Conservation (phyloP, 106 monocot genomes). For the Triglochin maritima region DNA sequence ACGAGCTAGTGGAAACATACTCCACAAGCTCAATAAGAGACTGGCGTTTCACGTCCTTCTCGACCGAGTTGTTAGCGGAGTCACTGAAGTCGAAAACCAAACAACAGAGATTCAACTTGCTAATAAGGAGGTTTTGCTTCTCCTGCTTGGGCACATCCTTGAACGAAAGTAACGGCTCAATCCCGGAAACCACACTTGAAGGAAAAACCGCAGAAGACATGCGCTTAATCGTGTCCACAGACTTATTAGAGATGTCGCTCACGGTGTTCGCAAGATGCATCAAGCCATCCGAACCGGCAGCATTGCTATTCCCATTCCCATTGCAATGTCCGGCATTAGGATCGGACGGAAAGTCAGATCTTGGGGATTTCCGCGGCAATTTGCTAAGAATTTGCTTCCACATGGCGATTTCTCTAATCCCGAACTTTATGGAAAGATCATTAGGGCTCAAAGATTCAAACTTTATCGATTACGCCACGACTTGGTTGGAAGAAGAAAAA, state of each 20-base stretch:
- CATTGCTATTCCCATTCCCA: slow-evolving; percentile 5
- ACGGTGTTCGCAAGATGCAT: slow-evolving; percentile 25
- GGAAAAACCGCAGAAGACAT: slow-evolving; percentile 80
- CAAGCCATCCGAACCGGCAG: slow-evolving; percentile 7
- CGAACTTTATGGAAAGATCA: too few species aligned
- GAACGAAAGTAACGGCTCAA: slow-evolving; percentile 59
- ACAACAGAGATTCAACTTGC: slow-evolving; percentile 70
- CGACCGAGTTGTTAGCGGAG: slow-evolving; percentile 38
- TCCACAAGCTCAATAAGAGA: slow-evolving; percentile 56
- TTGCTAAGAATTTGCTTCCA: slow-evolving; percentile 80
- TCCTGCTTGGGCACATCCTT: slow-evolving; percentile 67
- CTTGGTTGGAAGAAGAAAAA: too few species aligned
- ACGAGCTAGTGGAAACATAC: slow-evolving; percentile 26
- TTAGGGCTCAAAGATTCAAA: too few species aligned
- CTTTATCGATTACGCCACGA: too few species aligned
- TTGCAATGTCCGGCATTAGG: background rate
- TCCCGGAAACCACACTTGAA: slow-evolving; percentile 56
- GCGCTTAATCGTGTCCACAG: slow-evolving; percentile 38
- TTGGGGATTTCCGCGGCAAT: slow-evolving; percentile 48
- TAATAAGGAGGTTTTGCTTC: slow-evolving; percentile 52
- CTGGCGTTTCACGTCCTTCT: slow-evolving; percentile 64
- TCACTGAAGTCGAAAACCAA: slow-evolving; percentile 65
- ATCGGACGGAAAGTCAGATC: slow-evolving; percentile 15
- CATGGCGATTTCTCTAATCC: slow-evolving; percentile 18
- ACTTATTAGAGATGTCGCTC: slow-evolving; percentile 18